Evolutionary conservation across 2,329 filamentous ascomycete species (phyloP).

Genomic region (Onygenales sp.): DNA sequence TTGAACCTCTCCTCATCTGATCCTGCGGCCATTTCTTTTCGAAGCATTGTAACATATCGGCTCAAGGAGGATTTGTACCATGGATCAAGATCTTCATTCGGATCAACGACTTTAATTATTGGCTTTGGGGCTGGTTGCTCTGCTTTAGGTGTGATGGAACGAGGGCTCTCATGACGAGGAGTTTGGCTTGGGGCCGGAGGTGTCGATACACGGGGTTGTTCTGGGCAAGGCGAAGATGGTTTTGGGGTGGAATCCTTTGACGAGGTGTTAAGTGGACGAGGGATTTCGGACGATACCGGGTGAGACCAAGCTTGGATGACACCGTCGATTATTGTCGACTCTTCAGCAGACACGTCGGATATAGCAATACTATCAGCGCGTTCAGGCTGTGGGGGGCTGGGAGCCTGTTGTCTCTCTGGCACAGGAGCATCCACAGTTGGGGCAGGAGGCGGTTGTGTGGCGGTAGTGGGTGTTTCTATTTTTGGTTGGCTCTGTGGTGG

Average conservation of each 20-base stretch:
- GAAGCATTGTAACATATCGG: constrained; percentile 46
- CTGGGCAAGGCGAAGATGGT: neutral
- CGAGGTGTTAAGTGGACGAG: constrained; percentile 1
- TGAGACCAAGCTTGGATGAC: constrained; percentile 36
- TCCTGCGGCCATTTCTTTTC: constrained; percentile 39
- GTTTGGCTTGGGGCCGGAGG: neutral
- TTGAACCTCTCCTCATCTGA: constrained; percentile 44
- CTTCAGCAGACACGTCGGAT: constrained; percentile 15
- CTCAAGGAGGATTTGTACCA: constrained; percentile 49
- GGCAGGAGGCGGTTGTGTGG: neutral
- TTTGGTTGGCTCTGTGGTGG: neutral
- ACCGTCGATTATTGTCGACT: constrained; percentile 31
- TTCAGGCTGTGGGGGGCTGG: constrained; percentile 8
- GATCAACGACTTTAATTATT: constrained; percentile 28
- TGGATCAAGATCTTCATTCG: constrained; percentile 45
- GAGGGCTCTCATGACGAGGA: constrained; percentile 3
- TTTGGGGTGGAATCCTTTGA: constrained; percentile 1
- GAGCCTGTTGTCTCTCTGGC: neutral
- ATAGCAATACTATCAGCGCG: constrained; percentile 24
- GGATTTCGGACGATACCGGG: constrained; percentile 20
- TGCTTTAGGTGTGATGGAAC: constrained; percentile 3
- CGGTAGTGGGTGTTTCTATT: neutral
- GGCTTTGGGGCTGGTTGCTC: constrained; percentile 3
- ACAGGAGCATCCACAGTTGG: neutral
- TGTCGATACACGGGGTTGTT: constrained; percentile 4